Conservation (phyloP, 192 early-diverging fungal species). For the Chytriomyces confervae region DNA sequence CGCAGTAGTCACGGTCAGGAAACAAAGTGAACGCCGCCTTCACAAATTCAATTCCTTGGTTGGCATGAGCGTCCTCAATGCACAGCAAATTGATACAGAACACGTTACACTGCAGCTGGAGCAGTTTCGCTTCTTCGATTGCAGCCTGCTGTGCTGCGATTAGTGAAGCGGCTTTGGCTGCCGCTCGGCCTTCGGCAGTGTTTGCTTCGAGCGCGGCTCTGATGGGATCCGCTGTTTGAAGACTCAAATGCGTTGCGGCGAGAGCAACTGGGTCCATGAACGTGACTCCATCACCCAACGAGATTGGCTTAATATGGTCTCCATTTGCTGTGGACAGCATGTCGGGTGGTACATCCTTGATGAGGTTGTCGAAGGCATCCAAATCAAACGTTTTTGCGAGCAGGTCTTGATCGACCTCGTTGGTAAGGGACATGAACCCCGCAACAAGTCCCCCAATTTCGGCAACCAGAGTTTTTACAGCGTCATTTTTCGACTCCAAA, state of each 20-base stretch:
- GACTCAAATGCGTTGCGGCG: constrained; percentile 6
- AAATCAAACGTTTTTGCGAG: constrained; percentile 53
- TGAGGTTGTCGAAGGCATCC: constrained; percentile 52
- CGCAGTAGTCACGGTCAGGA: constrained; percentile 58
- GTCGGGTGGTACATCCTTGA: constrained; percentile 51
- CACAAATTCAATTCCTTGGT: constrained; percentile 53
- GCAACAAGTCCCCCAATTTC: constrained; percentile 56
- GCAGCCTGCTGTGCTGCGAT: constrained; percentile 35
- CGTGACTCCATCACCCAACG: constrained; percentile 14
- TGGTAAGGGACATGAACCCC: constrained; percentile 59
- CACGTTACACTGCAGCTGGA: constrained; percentile 43
- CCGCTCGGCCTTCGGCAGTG: constrained; percentile 29
- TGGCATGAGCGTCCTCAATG: constrained; percentile 52
- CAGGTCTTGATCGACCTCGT: constrained; percentile 48
- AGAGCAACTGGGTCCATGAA: constrained; percentile 14
- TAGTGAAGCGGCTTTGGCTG: constrained; percentile 31
- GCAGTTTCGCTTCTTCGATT: constrained; percentile 13
- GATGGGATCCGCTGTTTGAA: constrained; percentile 27
- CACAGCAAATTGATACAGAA: constrained; percentile 58
- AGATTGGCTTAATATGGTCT: constrained; percentile 25
- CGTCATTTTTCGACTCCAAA: constrained; percentile 46
- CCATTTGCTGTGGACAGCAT: constrained; percentile 13
- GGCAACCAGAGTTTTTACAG: constrained; percentile 53
- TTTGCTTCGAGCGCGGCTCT: constrained; percentile 36
- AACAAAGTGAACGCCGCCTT: constrained; percentile 49